Conservation (phyloP, 352 stramenopile genomes). For the Globisporangium cystogenes region DNA sequence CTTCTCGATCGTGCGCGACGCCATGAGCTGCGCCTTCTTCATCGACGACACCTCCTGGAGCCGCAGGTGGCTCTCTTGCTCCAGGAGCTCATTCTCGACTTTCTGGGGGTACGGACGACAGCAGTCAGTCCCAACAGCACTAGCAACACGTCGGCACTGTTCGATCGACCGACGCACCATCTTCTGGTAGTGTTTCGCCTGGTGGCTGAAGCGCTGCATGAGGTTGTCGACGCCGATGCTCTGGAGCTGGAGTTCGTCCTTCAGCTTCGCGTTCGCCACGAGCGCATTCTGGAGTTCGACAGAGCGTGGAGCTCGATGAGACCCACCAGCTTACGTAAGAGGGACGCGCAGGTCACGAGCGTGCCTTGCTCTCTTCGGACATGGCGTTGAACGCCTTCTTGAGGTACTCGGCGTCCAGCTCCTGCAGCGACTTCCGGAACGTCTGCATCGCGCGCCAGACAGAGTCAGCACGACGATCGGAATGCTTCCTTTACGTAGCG, state of each 20-base stretch:
- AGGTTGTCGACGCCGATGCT: slow-evolving; percentile 79
- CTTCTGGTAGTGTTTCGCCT: slow-evolving; percentile 59
- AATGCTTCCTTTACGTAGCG: neutral
- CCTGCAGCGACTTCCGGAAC: slow-evolving; percentile 68
- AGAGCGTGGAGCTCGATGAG: neutral
- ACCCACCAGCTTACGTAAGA: neutral
- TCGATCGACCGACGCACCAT: slow-evolving; percentile 35
- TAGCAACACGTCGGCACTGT: too few relatives aligned
- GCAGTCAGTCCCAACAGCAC: neutral
- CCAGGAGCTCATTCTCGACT: slow-evolving; percentile 72
- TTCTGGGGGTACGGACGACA: slow-evolving; percentile 26
- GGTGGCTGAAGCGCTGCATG: slow-evolving; percentile 68
- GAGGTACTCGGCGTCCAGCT: slow-evolving; percentile 72
- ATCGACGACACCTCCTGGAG: slow-evolving; percentile 52
- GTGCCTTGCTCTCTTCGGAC: slow-evolving; percentile 76
- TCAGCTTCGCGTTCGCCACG: slow-evolving; percentile 76
- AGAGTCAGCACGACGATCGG: neutral
- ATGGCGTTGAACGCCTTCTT: slow-evolving; percentile 82
- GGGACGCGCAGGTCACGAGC: neutral
- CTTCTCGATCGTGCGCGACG: slow-evolving; percentile 53
- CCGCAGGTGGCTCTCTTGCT: slow-evolving; percentile 58
- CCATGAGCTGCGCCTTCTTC: slow-evolving; percentile 59
- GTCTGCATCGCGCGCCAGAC: slow-evolving; percentile 22
- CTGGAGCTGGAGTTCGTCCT: slow-evolving; percentile 71
- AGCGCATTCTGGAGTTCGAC: slow-evolving; percentile 42